A percentile compares a stretch with the other conserved stretches of the same genome.
Evolutionary conservation across 139 green algal genomes (phyloP).

Genomic region (Haematococcus lacustris): DNA sequence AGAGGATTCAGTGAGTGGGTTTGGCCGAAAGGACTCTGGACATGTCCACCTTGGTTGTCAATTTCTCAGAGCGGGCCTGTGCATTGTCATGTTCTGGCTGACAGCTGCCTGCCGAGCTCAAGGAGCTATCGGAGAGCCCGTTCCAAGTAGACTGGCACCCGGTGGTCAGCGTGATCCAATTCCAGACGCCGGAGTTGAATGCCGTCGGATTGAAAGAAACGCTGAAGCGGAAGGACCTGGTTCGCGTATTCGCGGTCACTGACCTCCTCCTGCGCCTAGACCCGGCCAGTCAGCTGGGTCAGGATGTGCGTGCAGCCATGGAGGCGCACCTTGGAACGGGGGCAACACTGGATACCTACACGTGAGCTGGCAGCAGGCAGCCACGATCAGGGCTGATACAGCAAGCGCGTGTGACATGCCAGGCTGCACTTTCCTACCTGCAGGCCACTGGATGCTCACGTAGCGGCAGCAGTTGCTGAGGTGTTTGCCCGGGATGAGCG

Average conservation of each 20-base stretch:
- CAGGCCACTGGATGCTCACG: too few species aligned
- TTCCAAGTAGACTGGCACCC: conserved; percentile 32
- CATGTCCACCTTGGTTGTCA: too few species aligned
- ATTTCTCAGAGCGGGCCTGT: too few species aligned
- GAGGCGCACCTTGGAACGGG: conserved; percentile 22
- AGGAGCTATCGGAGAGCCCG: conserved; percentile 25
- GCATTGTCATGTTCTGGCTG: too few species aligned
- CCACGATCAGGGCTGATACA: too few species aligned
- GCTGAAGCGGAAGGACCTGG: conserved; percentile 24
- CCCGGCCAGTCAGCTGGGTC: conserved; percentile 7
- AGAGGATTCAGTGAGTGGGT: conserved; percentile 24
- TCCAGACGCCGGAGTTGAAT: conserved; percentile 12
- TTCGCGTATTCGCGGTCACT: conserved; percentile 13
- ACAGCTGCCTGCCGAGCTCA: conserved; percentile 30
- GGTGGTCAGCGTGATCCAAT: conserved; percentile 26
- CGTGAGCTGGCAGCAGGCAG: too few species aligned
- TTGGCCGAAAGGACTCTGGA: too few species aligned
- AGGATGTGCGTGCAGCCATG: conserved; percentile 20
- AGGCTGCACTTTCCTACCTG: too few species aligned
- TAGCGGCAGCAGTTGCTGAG: conserved; percentile 21
- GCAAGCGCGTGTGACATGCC: too few species aligned
- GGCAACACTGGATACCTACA: too few species aligned
- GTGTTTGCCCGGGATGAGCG: conserved; percentile 28
- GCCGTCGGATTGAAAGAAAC: conserved; percentile 16
- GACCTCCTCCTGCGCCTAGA: conserved; percentile 31